These are phyloP conservation scores for Aristolochia californica DNA, from an alignment of 164 flowering plant species.

Conservation along the genomic window DNA sequence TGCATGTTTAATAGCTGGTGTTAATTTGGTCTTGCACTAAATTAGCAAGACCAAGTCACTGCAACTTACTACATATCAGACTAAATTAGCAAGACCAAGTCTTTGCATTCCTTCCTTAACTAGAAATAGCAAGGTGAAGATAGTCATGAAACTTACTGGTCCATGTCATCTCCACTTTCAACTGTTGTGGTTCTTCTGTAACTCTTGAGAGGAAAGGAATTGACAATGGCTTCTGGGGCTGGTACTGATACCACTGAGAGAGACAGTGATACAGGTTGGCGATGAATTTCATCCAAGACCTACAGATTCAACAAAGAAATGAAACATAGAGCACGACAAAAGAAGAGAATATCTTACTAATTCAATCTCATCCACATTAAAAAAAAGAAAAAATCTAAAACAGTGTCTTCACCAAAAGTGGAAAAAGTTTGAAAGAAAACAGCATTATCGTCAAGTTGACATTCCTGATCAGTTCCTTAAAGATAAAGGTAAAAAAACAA, in stretches of 20 bases:
- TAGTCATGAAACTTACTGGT: constrained; percentile 49
- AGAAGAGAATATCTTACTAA: neutral
- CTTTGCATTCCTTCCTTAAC: neutral
- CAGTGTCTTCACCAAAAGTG: neutral
- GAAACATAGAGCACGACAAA: neutral
- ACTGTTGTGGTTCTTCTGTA: constrained; percentile 26
- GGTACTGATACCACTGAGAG: constrained; percentile 57
- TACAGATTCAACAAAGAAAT: constrained; percentile 16
- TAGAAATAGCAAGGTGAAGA: no score
- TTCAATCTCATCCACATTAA: no score
- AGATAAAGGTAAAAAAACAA: no score
- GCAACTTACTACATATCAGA: no score
- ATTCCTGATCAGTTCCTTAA: no score
- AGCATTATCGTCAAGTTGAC: no score
- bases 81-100: no score
- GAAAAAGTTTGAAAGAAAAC: no score
- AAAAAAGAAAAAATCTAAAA: no score
- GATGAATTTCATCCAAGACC: constrained; percentile 91
- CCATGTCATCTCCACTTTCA: constrained; percentile 29
- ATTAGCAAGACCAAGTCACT: no score
- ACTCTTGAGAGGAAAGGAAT: constrained; percentile 62
- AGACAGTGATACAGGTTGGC: constrained; percentile 58
- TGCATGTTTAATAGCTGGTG: no score
- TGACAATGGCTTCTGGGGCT: constrained; percentile 71
- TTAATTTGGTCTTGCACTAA: no score